Percentiles rank a stretch among this genome's conserved stretches.
phyloP scores from a whole-genome alignment of 1,284 basidiomycete genomes.

The Athelia psychrophila region DNA sequence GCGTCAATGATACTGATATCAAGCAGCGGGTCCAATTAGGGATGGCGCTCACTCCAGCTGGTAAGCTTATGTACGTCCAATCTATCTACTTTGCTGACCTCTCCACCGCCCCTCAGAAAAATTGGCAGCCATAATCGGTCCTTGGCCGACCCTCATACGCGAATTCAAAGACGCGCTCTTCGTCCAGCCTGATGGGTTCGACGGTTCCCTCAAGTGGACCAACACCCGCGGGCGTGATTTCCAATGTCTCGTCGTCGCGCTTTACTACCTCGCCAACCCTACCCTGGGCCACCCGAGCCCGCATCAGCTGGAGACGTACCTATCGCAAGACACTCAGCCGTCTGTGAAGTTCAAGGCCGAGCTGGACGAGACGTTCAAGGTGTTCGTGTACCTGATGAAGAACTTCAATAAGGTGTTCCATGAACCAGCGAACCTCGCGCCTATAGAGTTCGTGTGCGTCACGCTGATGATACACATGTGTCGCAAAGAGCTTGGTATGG shows the following conservation, averaged over 20 bases:
- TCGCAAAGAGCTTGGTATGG: conserved; percentile 30
- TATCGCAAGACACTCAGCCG: conserved; percentile 29
- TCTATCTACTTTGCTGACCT: background rate
- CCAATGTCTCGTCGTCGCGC: conserved; percentile 40
- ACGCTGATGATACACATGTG: conserved; percentile 46
- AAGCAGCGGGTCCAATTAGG: conserved; percentile 44
- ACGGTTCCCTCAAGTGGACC: conserved; percentile 42
- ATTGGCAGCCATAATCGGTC: conserved; percentile 43
- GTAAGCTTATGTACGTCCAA: conserved; percentile 20
- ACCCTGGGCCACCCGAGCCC: background rate
- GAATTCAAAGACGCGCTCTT: conserved; percentile 36
- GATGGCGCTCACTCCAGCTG: conserved; percentile 42
- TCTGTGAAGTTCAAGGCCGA: conserved; percentile 31
- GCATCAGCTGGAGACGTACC: conserved; percentile 51
- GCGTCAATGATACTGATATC: background rate
- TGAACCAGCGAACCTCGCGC: conserved; percentile 47
- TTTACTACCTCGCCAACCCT: conserved; percentile 35
- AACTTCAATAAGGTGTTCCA: conserved; percentile 32
- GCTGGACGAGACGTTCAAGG: conserved; percentile 39
- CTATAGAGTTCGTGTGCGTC: conserved; percentile 60
- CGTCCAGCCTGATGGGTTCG: conserved; percentile 36
- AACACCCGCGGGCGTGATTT: conserved; percentile 46
- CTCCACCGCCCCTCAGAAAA: conserved; percentile 35
- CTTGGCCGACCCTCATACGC: conserved; percentile 38
- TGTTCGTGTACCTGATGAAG: conserved; percentile 40